These are phyloP conservation scores for Meripilus lineatus DNA, from an alignment of 1,284 basidiomycete genomes.

Conservation along the genomic window DNA sequence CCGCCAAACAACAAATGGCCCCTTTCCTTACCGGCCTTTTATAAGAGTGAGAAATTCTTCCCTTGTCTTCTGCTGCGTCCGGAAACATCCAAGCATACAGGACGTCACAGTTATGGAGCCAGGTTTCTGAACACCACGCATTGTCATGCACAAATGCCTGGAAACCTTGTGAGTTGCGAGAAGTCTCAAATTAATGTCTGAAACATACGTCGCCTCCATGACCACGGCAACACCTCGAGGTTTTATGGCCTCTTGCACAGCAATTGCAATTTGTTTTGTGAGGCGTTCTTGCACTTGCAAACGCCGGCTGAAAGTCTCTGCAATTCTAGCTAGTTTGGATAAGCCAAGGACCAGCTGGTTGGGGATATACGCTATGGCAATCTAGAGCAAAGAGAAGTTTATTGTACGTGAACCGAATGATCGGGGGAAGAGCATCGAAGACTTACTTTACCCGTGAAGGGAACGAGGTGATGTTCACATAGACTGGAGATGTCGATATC, in stretches of 20 bases:
- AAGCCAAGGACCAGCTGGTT: constrained; percentile 93
- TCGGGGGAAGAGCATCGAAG: constrained; percentile 10
- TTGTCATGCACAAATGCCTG: constrained; percentile 99
- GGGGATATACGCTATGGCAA: constrained; percentile 90
- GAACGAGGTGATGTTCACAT: constrained; percentile 98
- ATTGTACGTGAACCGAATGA: constrained; percentile 5
- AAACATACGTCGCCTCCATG: constrained; percentile 85
- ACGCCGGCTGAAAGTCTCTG: constrained; percentile 94
- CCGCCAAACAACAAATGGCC: too few relatives aligned
- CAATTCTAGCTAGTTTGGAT: constrained; percentile 96
- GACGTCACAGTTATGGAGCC: constrained; percentile 94
- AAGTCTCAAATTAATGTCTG: background rate
- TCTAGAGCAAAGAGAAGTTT: constrained; percentile 28
- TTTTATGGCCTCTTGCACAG: constrained; percentile 95
- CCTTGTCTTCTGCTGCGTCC: constrained; percentile 94
- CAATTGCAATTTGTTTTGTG: constrained; percentile 96
- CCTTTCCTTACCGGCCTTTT: too few relatives aligned
- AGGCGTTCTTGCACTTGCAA: constrained; percentile 97
- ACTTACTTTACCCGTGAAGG: constrained; percentile 94
- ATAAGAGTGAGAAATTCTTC: constrained; percentile 90
- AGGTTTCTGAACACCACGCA: constrained; percentile 99
- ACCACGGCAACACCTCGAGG: constrained; percentile 99
- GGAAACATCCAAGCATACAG: constrained; percentile 99
- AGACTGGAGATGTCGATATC: constrained; percentile 97
- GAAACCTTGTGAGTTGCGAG: background rate